These are phyloP conservation scores for Aspergillus sp. DNA, from an alignment of 2,329 filamentous ascomycete genomes.

Conservation along the genomic window DNA sequence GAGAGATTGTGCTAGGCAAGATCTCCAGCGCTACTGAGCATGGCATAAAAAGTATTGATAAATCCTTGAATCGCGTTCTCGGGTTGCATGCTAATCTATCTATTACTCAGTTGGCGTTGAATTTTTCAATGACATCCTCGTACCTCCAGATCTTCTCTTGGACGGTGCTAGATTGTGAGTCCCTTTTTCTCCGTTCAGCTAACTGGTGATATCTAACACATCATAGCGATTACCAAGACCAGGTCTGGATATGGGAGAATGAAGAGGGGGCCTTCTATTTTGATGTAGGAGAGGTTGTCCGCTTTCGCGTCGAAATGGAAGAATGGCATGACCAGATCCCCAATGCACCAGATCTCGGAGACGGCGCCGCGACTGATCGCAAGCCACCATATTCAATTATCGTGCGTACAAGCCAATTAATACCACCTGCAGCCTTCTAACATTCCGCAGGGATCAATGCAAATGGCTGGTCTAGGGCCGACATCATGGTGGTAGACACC, in stretches of 20 bases:
- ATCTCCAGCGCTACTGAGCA: slow-evolving; percentile 73
- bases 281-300: slow-evolving; percentile 84
- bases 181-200: not conserved
- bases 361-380: slow-evolving; percentile 58
- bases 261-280: slow-evolving; percentile 77
- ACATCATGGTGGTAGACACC: slow-evolving; percentile 46
- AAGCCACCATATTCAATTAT: slow-evolving; percentile 55
- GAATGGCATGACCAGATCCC: slow-evolving; percentile 89
- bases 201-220: slow-evolving; percentile 21
- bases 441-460: slow-evolving; percentile 44
- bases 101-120: slow-evolving; percentile 68
- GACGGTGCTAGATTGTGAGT: slow-evolving; percentile 73
- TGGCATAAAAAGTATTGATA: slow-evolving; percentile 66
- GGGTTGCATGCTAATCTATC: slow-evolving; percentile 13
- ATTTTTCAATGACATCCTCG: slow-evolving; percentile 91
- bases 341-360: slow-evolving; percentile 63
- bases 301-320: slow-evolving; percentile 82
- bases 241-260: slow-evolving; percentile 81
- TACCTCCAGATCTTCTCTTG: slow-evolving; percentile 72
- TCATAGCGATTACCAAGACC: slow-evolving; percentile 68
- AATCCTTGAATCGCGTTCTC: not conserved
- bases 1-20: slow-evolving; percentile 82
- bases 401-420: slow-evolving; percentile 26
- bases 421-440: slow-evolving; percentile 8
- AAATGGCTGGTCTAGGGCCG: slow-evolving; percentile 46